phyloP scores from a whole-genome alignment of 2,329 filamentous ascomycete species.

The Penicillium hordei region DNA sequence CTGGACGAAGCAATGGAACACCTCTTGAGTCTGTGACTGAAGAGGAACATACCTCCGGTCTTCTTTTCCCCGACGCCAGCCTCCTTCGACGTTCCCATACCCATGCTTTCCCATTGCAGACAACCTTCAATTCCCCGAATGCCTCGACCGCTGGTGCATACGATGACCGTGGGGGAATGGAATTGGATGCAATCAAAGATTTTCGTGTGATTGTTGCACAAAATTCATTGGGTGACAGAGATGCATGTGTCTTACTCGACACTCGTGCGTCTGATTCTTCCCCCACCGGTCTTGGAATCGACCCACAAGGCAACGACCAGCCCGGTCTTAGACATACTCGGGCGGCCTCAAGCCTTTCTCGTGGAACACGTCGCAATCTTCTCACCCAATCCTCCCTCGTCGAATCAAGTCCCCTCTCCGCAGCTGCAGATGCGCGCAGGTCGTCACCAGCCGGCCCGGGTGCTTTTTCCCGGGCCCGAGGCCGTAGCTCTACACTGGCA shows the following conservation, averaged over 20 bases:
- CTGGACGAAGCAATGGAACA: conserved; percentile 35
- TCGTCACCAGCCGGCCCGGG: conserved; percentile 36
- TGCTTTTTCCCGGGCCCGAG: conserved; percentile 44
- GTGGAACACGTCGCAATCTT: conserved; percentile 35
- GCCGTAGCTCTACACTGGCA: conserved; percentile 48
- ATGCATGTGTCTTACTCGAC: conserved; percentile 49
- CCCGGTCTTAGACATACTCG: conserved; percentile 36
- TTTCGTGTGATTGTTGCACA: conserved; percentile 50
- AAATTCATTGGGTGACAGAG: conserved; percentile 49
- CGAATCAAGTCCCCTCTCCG: conserved; percentile 36
- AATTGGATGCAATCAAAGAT: conserved; percentile 46
- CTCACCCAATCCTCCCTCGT: conserved; percentile 36
- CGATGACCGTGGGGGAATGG: conserved; percentile 49
- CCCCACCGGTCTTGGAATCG: conserved; percentile 37
- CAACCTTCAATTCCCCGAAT: conserved; percentile 46
- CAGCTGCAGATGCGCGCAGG: conserved; percentile 35
- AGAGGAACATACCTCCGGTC: conserved; percentile 50
- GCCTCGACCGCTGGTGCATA: conserved; percentile 45
- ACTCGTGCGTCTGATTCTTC: conserved; percentile 36
- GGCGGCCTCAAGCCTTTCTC: conserved; percentile 40
- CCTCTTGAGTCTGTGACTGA: conserved; percentile 51
- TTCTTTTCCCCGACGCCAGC: conserved; percentile 49
- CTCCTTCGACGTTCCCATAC: conserved; percentile 43
- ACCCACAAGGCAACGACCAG: conserved; percentile 34
- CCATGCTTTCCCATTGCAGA: conserved; percentile 44